These are phyloP conservation scores for Chalciporus sphaerocephalus DNA, from an alignment of 768 basidiomycete genomes.

Conservation along the genomic window DNA sequence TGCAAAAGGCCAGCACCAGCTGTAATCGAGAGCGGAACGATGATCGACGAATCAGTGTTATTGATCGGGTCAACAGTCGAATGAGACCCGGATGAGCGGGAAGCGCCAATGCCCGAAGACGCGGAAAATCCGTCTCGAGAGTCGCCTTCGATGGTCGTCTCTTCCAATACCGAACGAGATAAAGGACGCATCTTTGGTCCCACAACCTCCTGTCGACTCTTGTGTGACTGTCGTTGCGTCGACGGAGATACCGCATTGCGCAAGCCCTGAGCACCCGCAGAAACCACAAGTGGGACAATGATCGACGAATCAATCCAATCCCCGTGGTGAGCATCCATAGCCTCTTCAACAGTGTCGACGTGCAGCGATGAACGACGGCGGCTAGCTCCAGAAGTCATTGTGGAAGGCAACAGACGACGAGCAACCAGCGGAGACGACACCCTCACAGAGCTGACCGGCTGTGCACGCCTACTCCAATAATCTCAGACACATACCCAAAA, in stretches of 20 bases:
- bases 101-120: not conserved
- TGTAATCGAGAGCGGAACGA: too few relatives aligned
- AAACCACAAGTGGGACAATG: not conserved
- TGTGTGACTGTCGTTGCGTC: not conserved
- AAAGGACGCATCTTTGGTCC: not conserved
- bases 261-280: not conserved
- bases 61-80: too few relatives aligned
- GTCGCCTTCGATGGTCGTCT: not conserved
- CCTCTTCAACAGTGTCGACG: not conserved
- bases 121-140: not conserved
- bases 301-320: not conserved
- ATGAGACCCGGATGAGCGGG: not conserved
- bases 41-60: too few relatives aligned
- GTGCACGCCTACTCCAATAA: slow-evolving; percentile 2
- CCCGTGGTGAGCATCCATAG: not conserved
- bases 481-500: slow-evolving; percentile 9
- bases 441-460: not conserved
- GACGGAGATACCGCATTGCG: not conserved
- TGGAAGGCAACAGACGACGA: slow-evolving; percentile 2
- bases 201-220: not conserved
- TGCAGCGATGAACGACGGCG: slow-evolving; percentile 1
- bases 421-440: slow-evolving; percentile 13
- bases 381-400: not conserved
- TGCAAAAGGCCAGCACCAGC: too few relatives aligned
- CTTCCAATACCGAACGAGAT: not conserved